Conservation (phyloP, 305 asterid species). For the Lippia alba region DNA sequence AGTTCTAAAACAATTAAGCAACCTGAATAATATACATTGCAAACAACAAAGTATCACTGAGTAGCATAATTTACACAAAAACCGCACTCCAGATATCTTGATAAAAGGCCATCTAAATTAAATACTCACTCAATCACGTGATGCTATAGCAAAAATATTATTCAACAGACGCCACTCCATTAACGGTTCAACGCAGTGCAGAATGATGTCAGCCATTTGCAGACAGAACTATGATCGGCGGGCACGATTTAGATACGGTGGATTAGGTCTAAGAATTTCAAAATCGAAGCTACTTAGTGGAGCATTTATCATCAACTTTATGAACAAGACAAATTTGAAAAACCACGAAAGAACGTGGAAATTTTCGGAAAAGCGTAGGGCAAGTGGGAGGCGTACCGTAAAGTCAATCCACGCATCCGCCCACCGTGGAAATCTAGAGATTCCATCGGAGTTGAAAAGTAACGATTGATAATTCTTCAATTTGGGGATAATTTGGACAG, state of each 20-base stretch:
- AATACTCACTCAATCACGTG: slow-evolving; percentile 5
- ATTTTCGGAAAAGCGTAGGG: not conserved
- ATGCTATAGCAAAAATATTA: not conserved
- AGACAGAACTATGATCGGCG: not conserved
- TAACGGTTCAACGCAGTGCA: slow-evolving; percentile 33
- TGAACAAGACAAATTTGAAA: slow-evolving; percentile 9
- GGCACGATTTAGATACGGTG: slow-evolving; percentile 5
- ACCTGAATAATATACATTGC: not conserved
- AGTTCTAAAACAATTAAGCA: not conserved
- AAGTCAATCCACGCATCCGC: slow-evolving; percentile 20
- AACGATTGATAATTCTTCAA: not conserved
- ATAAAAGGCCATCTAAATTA: not conserved
- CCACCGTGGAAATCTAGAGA: slow-evolving; percentile 1
- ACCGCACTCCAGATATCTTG: not conserved
- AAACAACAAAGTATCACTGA: not conserved
- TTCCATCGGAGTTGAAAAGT: not conserved
- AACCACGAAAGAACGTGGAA: not conserved
- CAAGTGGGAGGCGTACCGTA: slow-evolving; percentile 29
- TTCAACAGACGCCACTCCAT: slow-evolving; percentile 13
- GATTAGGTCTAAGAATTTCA: slow-evolving; percentile 17
- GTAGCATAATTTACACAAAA: not conserved
- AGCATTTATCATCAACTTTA: slow-evolving; percentile 15
- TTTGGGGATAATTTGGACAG: not conserved
- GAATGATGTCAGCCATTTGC: slow-evolving; percentile 39
- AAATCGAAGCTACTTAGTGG: slow-evolving; percentile 25